Evolutionary conservation across 768 basidiomycete species (phyloP).

Genomic region (Mycena leptocephala): DNA sequence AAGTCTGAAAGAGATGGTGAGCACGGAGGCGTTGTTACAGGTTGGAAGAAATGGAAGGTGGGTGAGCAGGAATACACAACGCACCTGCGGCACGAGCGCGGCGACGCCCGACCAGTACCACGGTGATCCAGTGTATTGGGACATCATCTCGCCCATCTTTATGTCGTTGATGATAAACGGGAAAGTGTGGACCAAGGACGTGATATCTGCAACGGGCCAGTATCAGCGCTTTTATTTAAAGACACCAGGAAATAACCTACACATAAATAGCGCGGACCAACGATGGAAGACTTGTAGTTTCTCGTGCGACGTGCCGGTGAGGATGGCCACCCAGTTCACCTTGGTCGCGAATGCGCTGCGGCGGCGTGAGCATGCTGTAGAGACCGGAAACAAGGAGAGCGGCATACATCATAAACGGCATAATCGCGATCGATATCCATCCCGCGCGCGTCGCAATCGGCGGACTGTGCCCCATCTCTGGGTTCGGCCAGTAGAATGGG

Average conservation of each 20-base stretch:
- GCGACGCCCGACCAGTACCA: conserved; percentile 53
- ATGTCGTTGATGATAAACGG: conserved; percentile 50
- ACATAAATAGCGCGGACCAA: conserved; percentile 52
- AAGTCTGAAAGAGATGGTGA: conserved; percentile 37
- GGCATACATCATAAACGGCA: conserved; percentile 55
- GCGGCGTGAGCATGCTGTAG: not conserved
- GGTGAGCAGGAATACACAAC: not conserved
- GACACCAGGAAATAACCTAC: conserved; percentile 35
- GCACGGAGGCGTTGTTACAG: too few species aligned
- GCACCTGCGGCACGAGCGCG: conserved; percentile 50
- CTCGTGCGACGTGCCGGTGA: conserved; percentile 53
- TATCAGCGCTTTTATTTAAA: not conserved
- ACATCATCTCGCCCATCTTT: conserved; percentile 41
- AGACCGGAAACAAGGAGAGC: not conserved
- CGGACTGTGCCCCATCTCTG: conserved; percentile 48
- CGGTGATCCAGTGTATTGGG: conserved; percentile 33
- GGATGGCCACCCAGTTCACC: conserved; percentile 49
- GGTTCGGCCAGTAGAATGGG: conserved; percentile 50
- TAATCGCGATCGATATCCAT: conserved; percentile 54
- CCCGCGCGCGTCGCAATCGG: conserved; percentile 50
- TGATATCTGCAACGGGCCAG: conserved; percentile 42
- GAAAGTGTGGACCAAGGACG: conserved; percentile 52
- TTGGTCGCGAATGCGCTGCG: conserved; percentile 53
- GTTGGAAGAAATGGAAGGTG: not conserved
- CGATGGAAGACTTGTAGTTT: conserved; percentile 56